Base-by-base conservation (phyloP, 257 asterid genomes). In the Sherardia arvensis region DNA sequence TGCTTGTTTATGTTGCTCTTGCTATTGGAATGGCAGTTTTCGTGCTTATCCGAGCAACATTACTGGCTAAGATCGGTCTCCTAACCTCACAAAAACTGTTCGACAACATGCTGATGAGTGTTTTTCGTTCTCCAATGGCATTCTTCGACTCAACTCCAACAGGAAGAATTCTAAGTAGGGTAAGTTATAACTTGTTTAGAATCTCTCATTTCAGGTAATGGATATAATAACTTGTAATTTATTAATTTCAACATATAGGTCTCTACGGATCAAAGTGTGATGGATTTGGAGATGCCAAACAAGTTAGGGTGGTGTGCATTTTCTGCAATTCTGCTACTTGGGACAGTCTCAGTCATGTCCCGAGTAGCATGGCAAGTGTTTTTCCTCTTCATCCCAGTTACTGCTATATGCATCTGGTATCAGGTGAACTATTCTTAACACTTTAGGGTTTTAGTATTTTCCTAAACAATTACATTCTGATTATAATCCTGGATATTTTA, bases 311-410 rank as follows among this genome's bases (percentile, higher is more conserved):
- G 94, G 98, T 88, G 94, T 61, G 98, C 96, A 34, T 91, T 88
- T 81, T 88, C 96, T 12, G 77, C 86, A 17, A 86, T 91, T 73
- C 96, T 84, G 81, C 81, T 88, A 65, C 89, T 91, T 12, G 96
- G 96, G 60, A 91, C 98, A 36, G 73, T 88, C 65, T 86, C 87
- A 11, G 98, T 91, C 49, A 91, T 91, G 98, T 91, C 96, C 57
- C 96, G 86, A 75, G 98, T 80, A 43, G 96, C 98, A 34, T 91
- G 98, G 98, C 96, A 88, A 85, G 96, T 91, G 15, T 84, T 91
- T 30, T 80, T 72, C 76, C 80, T 91, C 80, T 88, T 91, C 81
- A 91, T 91, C 79, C 98, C 98, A n/a, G 90, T 88, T 26, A 88
- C 98, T 33, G 91, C 85, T 55, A 73, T 91, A 69, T 91, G 98